Conservation (phyloP, 805 yeast species). For the Yarrowia alimentaria region DNA sequence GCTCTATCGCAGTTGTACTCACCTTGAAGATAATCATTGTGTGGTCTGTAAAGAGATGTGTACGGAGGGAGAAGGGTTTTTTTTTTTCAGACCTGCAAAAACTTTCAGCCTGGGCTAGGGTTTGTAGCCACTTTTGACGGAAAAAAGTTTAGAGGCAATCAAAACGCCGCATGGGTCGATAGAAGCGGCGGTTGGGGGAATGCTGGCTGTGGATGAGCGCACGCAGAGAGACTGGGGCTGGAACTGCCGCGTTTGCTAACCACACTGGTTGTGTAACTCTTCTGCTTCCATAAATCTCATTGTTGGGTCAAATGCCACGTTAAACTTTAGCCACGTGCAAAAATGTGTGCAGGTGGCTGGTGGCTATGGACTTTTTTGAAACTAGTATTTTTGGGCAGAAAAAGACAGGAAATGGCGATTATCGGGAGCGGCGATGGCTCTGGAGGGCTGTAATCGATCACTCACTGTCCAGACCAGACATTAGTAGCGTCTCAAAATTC, state of each 20-base stretch:
- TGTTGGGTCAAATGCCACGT: constrained; percentile 26
- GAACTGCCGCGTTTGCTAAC: too few species aligned
- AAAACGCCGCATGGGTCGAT: too few species aligned
- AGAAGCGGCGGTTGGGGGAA: too few species aligned
- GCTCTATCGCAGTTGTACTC: not conserved
- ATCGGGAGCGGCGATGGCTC: too few species aligned
- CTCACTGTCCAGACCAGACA: too few species aligned
- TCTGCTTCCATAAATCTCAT: not conserved
- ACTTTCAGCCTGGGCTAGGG: constrained; percentile 20
- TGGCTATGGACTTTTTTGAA: not conserved
- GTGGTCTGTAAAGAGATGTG: constrained; percentile 16
- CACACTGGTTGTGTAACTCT: too few species aligned
- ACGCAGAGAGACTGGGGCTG: too few species aligned
- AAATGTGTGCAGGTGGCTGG: constrained; percentile 19
- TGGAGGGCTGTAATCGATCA: too few species aligned
- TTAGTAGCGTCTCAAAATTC: too few species aligned
- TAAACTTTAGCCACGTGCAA: constrained; percentile 26
- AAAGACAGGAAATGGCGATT: too few species aligned
- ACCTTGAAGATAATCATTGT: constrained; percentile 28
- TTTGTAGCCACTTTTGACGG: not conserved
- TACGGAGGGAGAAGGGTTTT: constrained; percentile 16
- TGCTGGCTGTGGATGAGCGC: not conserved
- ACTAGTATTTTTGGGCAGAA: not conserved
- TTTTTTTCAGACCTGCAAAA: constrained; percentile 14
- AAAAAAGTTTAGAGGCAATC: constrained; percentile 22